Conservation (phyloP, 352 stramenopile species). For the Detonula confervacea region DNA sequence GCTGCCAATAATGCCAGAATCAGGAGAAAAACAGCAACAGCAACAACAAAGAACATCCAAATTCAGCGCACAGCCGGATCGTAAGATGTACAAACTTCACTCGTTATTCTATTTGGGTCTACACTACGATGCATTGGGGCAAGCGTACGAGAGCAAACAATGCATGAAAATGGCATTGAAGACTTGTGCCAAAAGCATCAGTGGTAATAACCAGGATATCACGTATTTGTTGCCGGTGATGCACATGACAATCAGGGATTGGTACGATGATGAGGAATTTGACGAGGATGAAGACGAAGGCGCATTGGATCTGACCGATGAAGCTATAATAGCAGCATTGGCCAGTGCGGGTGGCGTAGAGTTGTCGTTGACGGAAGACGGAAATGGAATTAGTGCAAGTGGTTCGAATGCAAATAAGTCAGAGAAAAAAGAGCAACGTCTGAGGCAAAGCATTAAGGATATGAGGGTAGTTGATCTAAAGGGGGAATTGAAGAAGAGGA, state of each 20-base stretch:
- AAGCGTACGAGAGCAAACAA: slow-evolving; percentile 64
- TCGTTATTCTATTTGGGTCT: slow-evolving; percentile 80
- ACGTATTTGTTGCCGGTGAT: slow-evolving; percentile 74
- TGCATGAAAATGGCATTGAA: slow-evolving; percentile 82
- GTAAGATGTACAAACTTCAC: slow-evolving; percentile 80
- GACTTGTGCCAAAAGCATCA: slow-evolving; percentile 47
- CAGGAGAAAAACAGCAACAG: too few relatives aligned
- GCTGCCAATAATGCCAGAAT: slow-evolving; percentile 25
- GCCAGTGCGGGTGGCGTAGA: slow-evolving; percentile 11
- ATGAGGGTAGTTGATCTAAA: slow-evolving; percentile 67
- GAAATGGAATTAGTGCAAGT: too few relatives aligned
- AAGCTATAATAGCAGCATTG: slow-evolving; percentile 15
- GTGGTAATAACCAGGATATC: slow-evolving; percentile 74
- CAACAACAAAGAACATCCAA: too few relatives aligned
- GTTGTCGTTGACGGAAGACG: slow-evolving; percentile 14
- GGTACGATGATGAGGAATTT: slow-evolving; percentile 73
- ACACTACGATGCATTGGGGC: slow-evolving; percentile 69
- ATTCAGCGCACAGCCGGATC: too few relatives aligned
- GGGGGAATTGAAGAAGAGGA: slow-evolving; percentile 61
- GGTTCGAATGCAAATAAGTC: too few relatives aligned
- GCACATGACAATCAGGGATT: slow-evolving; percentile 80
- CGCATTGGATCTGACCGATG: too few relatives aligned
- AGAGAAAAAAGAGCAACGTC: slow-evolving; percentile 13
- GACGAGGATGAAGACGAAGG: slow-evolving; percentile 20
- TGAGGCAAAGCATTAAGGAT: slow-evolving; percentile 54